Evolutionary conservation across 2,329 filamentous ascomycete species (phyloP), one percentile per base, ranked within the genome.

Genomic region (Huntiella omanensis): DNA sequence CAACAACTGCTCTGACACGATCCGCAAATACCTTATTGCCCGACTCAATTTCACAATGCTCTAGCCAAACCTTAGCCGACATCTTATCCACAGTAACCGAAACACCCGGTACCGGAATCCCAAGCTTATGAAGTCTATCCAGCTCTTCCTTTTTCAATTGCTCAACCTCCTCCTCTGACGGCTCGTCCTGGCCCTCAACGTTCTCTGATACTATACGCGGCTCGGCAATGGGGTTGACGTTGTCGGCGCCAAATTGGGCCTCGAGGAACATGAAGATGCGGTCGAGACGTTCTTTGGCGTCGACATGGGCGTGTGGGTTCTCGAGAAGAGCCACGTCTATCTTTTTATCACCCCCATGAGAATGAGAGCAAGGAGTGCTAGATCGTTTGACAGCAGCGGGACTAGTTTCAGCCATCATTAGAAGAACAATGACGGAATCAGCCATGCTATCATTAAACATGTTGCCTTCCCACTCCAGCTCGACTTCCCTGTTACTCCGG

Each of bases 361-460:
- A 43, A 47, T 58, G 59, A 49, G 55, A 52, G 47, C 49, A 36
- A 47, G 53, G 57, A 56, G 61, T 56, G 22, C 61, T 59, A 47
- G 59, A 52, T 4, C 85, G 83, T 63, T 91, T 92, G 43, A 98
- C 88, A 10, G 91, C 88, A 11, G 91, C 91, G 4, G 88, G 91
- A 46, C 83, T 93, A 61, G 81, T 92, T 63, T 98, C 91, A 16
- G 94, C 83, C 0, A 83, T 87, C 54, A 94, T 77, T 8, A 98
- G 70, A 2, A 95, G 85, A 1, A 86, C 86, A 70, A 96, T 84
- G 46, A 96, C 82, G 12, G 91, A 86, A 62, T 98, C 91, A n/a
- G 91, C 91, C 56, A 98, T 92, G 50, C 86, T 84, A 57, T 98
- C 91, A 60, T 96, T 98, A 57, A 95, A 79, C 66, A 94, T 83